Evolutionary conservation across 2,329 filamentous ascomycete genomes (phyloP), one percentile per base, ranked within the genome.

Genomic region (Cytospora leucostoma): DNA sequence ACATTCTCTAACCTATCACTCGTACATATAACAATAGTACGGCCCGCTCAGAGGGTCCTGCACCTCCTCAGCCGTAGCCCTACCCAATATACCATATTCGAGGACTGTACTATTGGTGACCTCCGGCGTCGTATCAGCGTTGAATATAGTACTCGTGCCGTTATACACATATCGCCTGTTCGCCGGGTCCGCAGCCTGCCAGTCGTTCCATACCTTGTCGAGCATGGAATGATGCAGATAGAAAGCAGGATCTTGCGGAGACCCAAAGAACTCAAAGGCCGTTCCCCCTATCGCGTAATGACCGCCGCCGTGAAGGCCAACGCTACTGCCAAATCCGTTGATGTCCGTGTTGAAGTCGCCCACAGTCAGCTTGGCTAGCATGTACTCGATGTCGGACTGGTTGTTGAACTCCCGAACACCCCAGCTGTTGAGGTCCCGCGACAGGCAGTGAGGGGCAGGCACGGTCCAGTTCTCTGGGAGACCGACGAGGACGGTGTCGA

Each of bases 361-460:
- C 51, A 38, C 38, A 21, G 49, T 59, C 15, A 21, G 40, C 13
- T 13, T 49, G 15, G 19, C 15, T 37, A 59, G 34, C 6, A 44
- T 47, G 21, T 15, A 4, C 19, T 51, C 32, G 17, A 59, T 12
- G 33, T 32, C 49, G 5, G 57, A 27, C 49, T 37, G 33, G 5
- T 59, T 59, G 17, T 34, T 49, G 34, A 52, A 59, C n/a, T 49
- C n/a, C n/a, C 32, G 12, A 13, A 33, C 49, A 34, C 35, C 21
- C 13, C 52, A 21, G 21, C 52, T 49, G 44, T 49, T 59, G n/a
- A 79, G 62, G 63, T 77, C 76, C 17, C 75, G 72, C 56, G 72
- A 73, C 34, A 79, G 65, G 69, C 76, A 76, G 59, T 76, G 75
- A 12, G 76, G 77, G 65, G 78, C 78, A 58, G 74, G 72, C 10